Evolutionary conservation across 495 filamentous ascomycete species (phyloP), one percentile per base, ranked within the genome.

Genomic region (Trichodelitschia bisporula): DNA sequence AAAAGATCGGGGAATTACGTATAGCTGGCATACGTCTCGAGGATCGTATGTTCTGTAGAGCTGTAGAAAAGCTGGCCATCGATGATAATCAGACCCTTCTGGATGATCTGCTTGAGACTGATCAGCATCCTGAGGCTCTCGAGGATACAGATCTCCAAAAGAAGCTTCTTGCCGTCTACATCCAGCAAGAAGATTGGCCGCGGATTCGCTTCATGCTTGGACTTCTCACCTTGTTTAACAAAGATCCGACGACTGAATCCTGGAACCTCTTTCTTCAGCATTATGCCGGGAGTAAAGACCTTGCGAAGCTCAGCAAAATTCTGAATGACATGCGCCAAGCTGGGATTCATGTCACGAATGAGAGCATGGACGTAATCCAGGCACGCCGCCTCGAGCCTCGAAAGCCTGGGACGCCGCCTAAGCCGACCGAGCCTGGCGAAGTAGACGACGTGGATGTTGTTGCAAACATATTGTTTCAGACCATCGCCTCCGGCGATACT

Each of bases 71-170:
- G n/a, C 53, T 78, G 15, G 66, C 67, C 6, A 37, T 35, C 4
- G 52, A 64, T 32, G 54, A 61, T 4, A 60, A 71, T 10, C 49
- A 53, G 1, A 56, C 64, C 3, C 46, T 72, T 29, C 54, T 83
- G 8, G 46, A 58, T 9, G 56, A 62, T 33, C 41, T 89, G 2
- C 41, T 84, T 1, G 40, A 56, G 15, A 71, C 64, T 30, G 77
- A 84, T 40, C 66, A 78, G 26, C 76, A 86, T 46, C 74, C 74
- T 0, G 74, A 80, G 35, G 56, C 62, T 3, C 64, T 76, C 15
- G 75, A 78, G 32, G 68, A 90, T 45, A 28, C 28, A 0, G 24
- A 51, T 1, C 39, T 68, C 2, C 75, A 77, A 40, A 61, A 69
- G 38, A 47, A 46, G 4, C 46, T 75, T 4, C 48, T 76, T 5